A percentile compares a stretch with the other conserved stretches of the same genome.
These are phyloP conservation scores for Phytophthora cactorum DNA, from an alignment of 352 stramenopile genomes.

Conservation along the genomic window DNA sequence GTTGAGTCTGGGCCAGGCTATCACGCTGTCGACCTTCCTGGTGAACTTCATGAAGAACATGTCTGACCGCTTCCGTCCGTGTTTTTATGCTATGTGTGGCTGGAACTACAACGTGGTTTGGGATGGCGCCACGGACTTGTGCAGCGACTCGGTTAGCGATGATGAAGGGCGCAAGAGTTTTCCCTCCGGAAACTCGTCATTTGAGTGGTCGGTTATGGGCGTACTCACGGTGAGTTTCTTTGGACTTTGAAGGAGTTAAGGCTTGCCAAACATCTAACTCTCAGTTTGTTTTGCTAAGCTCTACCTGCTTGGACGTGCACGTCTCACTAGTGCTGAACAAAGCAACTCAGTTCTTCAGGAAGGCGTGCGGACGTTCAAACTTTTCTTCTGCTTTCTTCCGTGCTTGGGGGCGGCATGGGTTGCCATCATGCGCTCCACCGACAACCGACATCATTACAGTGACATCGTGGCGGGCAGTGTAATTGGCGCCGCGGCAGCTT, in stretches of 20 bases:
- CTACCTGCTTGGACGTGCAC: conserved; percentile 71
- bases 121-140: conserved; percentile 73
- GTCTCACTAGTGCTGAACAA: conserved; percentile 55
- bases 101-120: conserved; percentile 72
- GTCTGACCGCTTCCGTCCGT: conserved; percentile 70
- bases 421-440: conserved; percentile 68
- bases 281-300: conserved; percentile 38
- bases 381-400: conserved; percentile 73
- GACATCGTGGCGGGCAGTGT: conserved; percentile 72
- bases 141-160: conserved; percentile 49
- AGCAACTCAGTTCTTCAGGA: conserved; percentile 51
- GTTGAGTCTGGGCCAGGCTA: conserved; percentile 61
- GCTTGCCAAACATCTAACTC: conserved; percentile 4
- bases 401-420: conserved; percentile 71
- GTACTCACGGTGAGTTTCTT: conserved; percentile 58
- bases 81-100: conserved; percentile 80
- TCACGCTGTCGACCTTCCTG: conserved; percentile 57
- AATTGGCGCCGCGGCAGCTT: conserved; percentile 44
- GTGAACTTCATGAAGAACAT: conserved; percentile 80
- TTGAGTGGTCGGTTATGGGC: conserved; percentile 72
- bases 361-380: conserved; percentile 56
- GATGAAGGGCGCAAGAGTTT: conserved; percentile 76
- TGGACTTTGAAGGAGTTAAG: background rate
- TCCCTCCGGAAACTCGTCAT: conserved; percentile 74
- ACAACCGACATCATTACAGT: conserved; percentile 84